Evolutionary conservation across 2,329 filamentous ascomycete species (phyloP).

Genomic region (Fusarium nurragi): DNA sequence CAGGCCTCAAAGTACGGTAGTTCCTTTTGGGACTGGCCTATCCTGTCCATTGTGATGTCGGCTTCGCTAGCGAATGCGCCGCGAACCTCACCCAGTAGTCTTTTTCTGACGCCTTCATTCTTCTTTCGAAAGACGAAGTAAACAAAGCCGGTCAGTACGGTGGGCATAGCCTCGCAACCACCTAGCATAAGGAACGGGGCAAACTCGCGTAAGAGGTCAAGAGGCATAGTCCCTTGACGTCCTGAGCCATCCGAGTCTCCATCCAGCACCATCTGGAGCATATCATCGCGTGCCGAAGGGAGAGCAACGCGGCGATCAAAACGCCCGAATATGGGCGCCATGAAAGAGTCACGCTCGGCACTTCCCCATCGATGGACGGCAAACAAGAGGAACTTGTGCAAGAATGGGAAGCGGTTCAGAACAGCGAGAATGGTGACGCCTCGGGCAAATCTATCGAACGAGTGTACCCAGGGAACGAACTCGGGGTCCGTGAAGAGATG

Average conservation of each 20-base stretch:
- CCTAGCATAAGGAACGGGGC: not conserved
- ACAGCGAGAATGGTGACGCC: not conserved
- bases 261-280: not conserved
- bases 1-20: not conserved
- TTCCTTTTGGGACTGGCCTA: not conserved
- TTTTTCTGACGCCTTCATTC: not conserved
- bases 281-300: not conserved
- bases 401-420: not conserved
- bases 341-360: not conserved
- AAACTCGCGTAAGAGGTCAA: not conserved
- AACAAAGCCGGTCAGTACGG: not conserved
- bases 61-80: not conserved
- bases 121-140: not conserved
- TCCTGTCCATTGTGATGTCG: not conserved
- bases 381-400: not conserved
- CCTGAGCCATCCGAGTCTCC: not conserved
- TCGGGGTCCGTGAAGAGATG: not conserved
- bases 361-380: conserved; percentile 4
- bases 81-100: not conserved
- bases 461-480: not conserved
- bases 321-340: not conserved
- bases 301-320: conserved; percentile 1
- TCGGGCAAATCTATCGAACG: not conserved
- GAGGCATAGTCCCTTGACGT: not conserved
- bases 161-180: not conserved